Percentiles rank a stretch among this genome's conserved stretches.
These are phyloP conservation scores for Globisporangium takayamanum DNA, from an alignment of 352 stramenopile species.

Conservation along the genomic window DNA sequence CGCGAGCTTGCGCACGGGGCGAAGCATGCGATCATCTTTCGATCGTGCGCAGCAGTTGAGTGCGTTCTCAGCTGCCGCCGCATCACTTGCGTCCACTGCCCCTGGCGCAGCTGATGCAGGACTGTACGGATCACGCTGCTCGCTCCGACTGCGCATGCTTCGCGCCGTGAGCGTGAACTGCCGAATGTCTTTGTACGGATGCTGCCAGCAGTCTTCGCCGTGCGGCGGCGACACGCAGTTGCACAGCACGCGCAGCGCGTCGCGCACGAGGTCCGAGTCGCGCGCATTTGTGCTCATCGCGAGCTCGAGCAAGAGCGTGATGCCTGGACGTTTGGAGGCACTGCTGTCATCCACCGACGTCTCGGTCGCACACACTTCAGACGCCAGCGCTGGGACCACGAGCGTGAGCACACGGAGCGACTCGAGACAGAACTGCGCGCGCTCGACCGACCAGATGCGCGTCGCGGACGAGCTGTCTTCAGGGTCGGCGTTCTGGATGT, in stretches of 20 bases:
- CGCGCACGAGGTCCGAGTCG: constrained; percentile 70
- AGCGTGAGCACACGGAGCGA: constrained; percentile 67
- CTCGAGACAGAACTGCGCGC: constrained; percentile 76
- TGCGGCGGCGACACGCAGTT: constrained; percentile 80
- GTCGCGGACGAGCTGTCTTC: constrained; percentile 47
- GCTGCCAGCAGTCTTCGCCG: constrained; percentile 75
- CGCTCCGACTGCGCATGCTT: constrained; percentile 54
- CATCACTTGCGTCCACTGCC: not conserved
- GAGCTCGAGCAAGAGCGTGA: constrained; percentile 73
- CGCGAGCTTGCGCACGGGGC: constrained; percentile 65
- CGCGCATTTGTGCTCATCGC: constrained; percentile 63
- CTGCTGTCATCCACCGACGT: constrained; percentile 42
- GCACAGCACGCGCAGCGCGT: constrained; percentile 71
- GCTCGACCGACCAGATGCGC: constrained; percentile 72
- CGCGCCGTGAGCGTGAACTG: constrained; percentile 71
- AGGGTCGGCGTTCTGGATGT: constrained; percentile 48
- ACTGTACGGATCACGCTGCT: constrained; percentile 6
- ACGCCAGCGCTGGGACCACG: constrained; percentile 57
- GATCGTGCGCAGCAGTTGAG: constrained; percentile 47
- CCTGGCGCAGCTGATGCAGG: not conserved
- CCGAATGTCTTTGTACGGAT: constrained; percentile 78
- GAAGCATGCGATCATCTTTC: constrained; percentile 59
- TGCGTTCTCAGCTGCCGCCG: constrained; percentile 12
- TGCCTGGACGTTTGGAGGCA: constrained; percentile 36
- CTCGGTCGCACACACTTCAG: constrained; percentile 74